phyloP scores from a whole-genome alignment of 352 stramenopile genomes.

The Phytophthora gonapodyides region DNA sequence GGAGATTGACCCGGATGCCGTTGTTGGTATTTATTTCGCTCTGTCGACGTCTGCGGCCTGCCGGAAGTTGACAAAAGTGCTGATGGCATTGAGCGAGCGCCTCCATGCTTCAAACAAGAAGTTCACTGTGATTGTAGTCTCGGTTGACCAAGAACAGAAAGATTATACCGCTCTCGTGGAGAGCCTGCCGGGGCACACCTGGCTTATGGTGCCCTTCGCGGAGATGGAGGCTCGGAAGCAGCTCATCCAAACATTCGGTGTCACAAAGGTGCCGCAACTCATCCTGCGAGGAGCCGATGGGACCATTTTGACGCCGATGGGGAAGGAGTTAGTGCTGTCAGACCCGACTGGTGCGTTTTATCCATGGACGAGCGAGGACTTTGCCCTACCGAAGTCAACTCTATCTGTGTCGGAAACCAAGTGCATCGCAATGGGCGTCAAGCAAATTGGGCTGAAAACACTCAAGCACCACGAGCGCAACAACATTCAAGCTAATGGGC shows the following conservation, averaged over 20 bases:
- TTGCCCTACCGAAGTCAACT: constrained; percentile 52
- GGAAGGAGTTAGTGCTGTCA: constrained; percentile 63
- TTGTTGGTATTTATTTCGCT: constrained; percentile 83
- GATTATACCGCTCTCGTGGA: constrained; percentile 58
- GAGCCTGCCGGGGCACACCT: constrained; percentile 60
- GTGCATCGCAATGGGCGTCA: constrained; percentile 68
- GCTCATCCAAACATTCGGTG: constrained; percentile 65
- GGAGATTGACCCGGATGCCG: constrained; percentile 49
- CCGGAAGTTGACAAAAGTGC: constrained; percentile 54
- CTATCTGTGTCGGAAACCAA: constrained; percentile 63
- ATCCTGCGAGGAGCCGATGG: constrained; percentile 64
- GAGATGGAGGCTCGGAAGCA: constrained; percentile 76
- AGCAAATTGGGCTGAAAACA: constrained; percentile 80
- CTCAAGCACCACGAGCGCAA: constrained; percentile 54
- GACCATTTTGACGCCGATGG: constrained; percentile 69
- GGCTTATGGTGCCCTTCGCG: constrained; percentile 75
- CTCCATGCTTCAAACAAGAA: constrained; percentile 49
- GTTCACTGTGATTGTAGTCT: constrained; percentile 78
- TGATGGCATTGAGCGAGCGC: constrained; percentile 54
- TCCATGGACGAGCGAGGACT: constrained; percentile 61
- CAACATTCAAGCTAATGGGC: constrained; percentile 42
- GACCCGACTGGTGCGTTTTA: constrained; percentile 68
- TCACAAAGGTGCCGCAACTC: constrained; percentile 61
- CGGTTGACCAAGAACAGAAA: constrained; percentile 66
- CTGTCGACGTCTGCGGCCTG: constrained; percentile 51